Conservation (phyloP, 108 stramenopile species). For the Seminavis robusta region DNA sequence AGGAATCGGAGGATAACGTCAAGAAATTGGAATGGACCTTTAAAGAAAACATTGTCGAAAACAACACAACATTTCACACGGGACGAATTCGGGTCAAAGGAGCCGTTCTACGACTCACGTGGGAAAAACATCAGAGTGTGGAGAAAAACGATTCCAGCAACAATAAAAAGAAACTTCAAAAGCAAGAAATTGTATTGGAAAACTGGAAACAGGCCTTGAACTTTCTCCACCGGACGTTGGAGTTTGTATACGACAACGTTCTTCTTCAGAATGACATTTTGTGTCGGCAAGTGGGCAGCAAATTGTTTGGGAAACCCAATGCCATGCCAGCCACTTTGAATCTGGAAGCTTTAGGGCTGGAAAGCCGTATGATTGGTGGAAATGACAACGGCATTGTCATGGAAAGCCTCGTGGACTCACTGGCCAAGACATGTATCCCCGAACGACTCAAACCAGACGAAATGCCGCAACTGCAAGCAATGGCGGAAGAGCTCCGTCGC, state of each 20-base stretch:
- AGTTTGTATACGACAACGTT: constrained; percentile 48
- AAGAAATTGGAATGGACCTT: no score
- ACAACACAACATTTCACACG: no score
- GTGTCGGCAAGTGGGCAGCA: constrained; percentile 43
- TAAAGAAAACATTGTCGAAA: background rate
- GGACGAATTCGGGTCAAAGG: no score
- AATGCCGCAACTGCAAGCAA: constrained; percentile 24
- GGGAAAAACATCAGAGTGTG: no score
- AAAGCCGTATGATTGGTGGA: constrained; percentile 37
- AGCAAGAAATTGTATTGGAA: no score
- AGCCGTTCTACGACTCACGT: no score
- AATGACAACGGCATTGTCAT: constrained; percentile 45
- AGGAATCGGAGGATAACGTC: no score
- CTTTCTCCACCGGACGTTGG: constrained; percentile 34
- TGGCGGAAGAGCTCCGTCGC: constrained; percentile 22
- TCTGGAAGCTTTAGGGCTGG: constrained; percentile 44
- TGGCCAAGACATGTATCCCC: constrained; percentile 55
- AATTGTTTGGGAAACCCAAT: constrained; percentile 52
- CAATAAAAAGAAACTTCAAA: no score
- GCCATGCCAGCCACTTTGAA: constrained; percentile 28
- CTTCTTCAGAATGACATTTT: constrained; percentile 37
- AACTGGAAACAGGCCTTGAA: constrained; percentile 42
- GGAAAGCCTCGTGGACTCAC: constrained; percentile 35
- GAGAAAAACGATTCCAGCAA: no score
- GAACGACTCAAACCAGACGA: constrained; percentile 23